A percentile compares a stretch with the other conserved stretches of the same genome.
Evolutionary conservation across 345 rosid species (phyloP).

Genomic region (Hibiscus syriacus): DNA sequence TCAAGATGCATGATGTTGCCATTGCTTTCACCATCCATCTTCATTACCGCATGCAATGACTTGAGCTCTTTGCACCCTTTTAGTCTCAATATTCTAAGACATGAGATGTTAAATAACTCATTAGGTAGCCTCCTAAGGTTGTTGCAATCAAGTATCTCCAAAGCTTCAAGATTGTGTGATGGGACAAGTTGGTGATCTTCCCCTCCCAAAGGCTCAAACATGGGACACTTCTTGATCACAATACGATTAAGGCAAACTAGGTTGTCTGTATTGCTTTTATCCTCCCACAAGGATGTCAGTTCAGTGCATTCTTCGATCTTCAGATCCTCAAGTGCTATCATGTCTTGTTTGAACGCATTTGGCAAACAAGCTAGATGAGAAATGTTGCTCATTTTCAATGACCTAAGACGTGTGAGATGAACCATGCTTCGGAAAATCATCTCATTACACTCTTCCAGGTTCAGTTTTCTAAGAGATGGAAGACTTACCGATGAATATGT

Average conservation of each 20-base stretch:
- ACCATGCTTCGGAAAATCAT: neutral
- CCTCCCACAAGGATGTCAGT: constrained; percentile 6
- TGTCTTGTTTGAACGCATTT: neutral
- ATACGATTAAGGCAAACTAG: constrained; percentile 3
- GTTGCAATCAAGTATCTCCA: neutral
- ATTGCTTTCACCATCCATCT: neutral
- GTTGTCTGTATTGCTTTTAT: neutral
- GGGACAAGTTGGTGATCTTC: neutral
- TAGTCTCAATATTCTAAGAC: neutral
- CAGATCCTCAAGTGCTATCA: constrained; percentile 6
- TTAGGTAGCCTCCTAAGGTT: neutral
- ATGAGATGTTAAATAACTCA: neutral
- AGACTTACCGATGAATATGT: neutral
- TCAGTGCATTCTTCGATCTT: neutral
- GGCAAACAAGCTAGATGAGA: neutral
- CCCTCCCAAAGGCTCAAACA: neutral
- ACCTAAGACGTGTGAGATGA: neutral
- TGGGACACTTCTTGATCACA: neutral
- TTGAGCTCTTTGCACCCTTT: neutral
- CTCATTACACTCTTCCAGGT: constrained; percentile 2
- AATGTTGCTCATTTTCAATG: neutral
- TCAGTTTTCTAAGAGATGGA: constrained; percentile 3
- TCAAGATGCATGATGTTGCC: neutral
- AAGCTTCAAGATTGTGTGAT: neutral
- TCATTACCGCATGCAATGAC: neutral